phyloP scores from a whole-genome alignment of 108 stramenopile genomes.

The Fragilaria radians region DNA sequence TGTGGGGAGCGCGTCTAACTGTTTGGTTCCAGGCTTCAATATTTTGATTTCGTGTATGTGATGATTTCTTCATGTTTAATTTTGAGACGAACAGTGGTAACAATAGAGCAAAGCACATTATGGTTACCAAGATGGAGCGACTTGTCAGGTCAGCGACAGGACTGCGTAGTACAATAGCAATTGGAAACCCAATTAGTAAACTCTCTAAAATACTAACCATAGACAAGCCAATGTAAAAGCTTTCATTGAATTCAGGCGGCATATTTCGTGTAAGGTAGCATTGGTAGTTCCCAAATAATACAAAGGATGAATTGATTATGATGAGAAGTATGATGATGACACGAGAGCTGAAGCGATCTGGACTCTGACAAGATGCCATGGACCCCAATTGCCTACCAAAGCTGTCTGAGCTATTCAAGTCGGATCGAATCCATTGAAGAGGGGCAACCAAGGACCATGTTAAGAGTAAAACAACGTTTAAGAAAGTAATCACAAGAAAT shows the following conservation, averaged over 20 bases:
- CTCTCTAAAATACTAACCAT: constrained; percentile 41
- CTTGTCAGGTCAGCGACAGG: constrained; percentile 27
- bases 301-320: constrained; percentile 12
- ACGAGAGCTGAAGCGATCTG: neutral
- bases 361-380: neutral
- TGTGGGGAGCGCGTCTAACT: neutral
- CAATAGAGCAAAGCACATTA: constrained; percentile 27
- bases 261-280: constrained; percentile 42
- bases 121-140: constrained; percentile 18
- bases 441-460: neutral
- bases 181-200: constrained; percentile 31
- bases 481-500: neutral
- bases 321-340: neutral
- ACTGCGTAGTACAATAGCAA: constrained; percentile 26
- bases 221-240: constrained; percentile 29
- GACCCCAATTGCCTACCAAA: neutral
- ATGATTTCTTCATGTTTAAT: constrained; percentile 1
- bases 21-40: neutral
- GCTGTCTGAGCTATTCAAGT: neutral
- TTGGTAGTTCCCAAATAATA: constrained; percentile 32
- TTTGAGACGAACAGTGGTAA: constrained; percentile 47
- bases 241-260: constrained; percentile 39
- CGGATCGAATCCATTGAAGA: neutral
- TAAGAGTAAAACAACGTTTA: neutral
- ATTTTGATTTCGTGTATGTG: neutral